A percentile compares a stretch with the other conserved stretches of the same genome.
These are phyloP conservation scores for Epichloe brachyelytri DNA, from an alignment of 2,329 filamentous ascomycete species.

Conservation along the genomic window DNA sequence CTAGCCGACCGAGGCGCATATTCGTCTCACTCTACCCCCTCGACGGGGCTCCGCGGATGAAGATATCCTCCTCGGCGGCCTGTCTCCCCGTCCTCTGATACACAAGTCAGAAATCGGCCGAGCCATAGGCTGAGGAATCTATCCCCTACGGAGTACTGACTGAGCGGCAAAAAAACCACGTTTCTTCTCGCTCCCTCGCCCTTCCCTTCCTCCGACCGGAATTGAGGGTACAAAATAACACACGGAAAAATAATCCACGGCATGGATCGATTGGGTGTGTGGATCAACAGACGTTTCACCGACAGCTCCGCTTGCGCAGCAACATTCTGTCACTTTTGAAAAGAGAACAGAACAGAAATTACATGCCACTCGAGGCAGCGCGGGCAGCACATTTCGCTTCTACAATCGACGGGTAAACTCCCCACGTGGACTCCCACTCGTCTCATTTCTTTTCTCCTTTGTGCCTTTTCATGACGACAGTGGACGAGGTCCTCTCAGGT, in stretches of 20 bases:
- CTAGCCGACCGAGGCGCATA: constrained; percentile 12
- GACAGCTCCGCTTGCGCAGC: too few species aligned
- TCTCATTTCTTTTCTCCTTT: not conserved
- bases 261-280: not conserved
- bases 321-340: too few species aligned
- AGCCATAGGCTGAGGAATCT: constrained; percentile 33
- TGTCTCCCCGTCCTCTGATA: constrained; percentile 36
- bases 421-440: not conserved
- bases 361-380: too few species aligned
- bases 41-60: constrained; percentile 34
- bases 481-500: not conserved
- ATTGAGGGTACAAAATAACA: not conserved
- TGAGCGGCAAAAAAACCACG: too few species aligned
- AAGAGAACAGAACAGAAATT: too few species aligned
- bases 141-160: not conserved
- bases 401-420: not conserved
- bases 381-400: not conserved
- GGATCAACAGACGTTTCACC: not conserved
- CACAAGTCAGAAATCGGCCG: constrained; percentile 37
- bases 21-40: constrained; percentile 29
- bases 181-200: not conserved
- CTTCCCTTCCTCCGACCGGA: too few species aligned
- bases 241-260: not conserved
- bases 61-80: constrained; percentile 29
- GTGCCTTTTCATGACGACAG: too few species aligned